phyloP scores from a whole-genome alignment of 768 basidiomycete genomes.

The Heimioporus sp. region DNA sequence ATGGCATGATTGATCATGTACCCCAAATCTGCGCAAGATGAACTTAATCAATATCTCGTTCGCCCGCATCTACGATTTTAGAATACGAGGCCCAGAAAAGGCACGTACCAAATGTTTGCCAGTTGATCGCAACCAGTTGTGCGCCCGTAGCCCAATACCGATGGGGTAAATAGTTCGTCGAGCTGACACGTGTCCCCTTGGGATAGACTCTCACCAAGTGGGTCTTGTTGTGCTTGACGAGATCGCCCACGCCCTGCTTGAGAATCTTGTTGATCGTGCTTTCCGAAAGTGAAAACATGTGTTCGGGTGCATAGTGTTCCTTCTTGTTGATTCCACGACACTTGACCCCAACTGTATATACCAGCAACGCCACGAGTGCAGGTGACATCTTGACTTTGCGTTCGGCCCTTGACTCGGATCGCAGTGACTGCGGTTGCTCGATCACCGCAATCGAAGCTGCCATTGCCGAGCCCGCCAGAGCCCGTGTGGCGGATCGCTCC shows the following conservation, averaged over 20 bases:
- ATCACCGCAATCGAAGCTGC: constrained; percentile 12
- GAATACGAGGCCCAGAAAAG: too few species aligned
- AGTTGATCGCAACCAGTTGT: constrained; percentile 93
- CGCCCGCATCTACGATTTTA: too few species aligned
- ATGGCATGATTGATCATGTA: constrained; percentile 93
- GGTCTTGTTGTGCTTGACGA: constrained; percentile 83
- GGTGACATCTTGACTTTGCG: constrained; percentile 70
- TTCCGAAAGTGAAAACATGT: constrained; percentile 94
- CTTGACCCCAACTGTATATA: constrained; percentile 96
- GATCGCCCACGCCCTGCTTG: constrained; percentile 60
- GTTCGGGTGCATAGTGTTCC: constrained; percentile 79
- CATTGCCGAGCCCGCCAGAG: constrained; percentile 9
- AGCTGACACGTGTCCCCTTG: constrained; percentile 74
- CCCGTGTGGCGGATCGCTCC: too few species aligned
- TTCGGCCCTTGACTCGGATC: constrained; percentile 11
- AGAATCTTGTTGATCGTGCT: constrained; percentile 72
- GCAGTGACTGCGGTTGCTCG: too few species aligned
- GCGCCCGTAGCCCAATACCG: constrained; percentile 86
- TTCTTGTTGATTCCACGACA: constrained; percentile 89
- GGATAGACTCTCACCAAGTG: constrained; percentile 89
- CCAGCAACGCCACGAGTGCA: constrained; percentile 68
- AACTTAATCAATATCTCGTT: too few species aligned
- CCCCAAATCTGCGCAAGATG: constrained; percentile 91
- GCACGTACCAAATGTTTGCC: constrained; percentile 93
- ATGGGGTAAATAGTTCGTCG: constrained; percentile 87